A percentile compares a stretch with the other conserved stretches of the same genome.
Conservation (phyloP, 352 stramenopile genomes). For the Phytopythium litorale region DNA sequence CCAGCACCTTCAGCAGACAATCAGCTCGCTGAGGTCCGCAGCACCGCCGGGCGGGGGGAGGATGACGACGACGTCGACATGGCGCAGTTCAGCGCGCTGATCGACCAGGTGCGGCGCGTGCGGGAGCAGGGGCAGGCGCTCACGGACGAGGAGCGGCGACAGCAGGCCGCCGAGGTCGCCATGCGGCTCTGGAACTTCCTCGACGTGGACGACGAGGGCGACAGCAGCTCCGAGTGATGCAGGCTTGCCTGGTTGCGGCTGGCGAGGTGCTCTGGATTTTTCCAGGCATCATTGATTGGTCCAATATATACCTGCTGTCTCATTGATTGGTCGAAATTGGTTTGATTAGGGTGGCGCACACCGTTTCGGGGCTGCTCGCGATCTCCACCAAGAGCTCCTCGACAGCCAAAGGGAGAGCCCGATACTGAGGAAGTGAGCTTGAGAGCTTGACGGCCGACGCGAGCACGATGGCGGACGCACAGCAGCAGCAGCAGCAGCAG, state of each 20-base stretch:
- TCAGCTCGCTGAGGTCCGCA: neutral
- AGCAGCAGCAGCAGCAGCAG: slow-evolving; percentile 10
- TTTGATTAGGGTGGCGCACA: neutral
- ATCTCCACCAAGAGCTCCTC: slow-evolving; percentile 2
- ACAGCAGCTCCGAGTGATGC: slow-evolving; percentile 20
- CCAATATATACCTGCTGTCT: neutral
- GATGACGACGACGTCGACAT: slow-evolving; percentile 52
- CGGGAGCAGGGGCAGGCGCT: slow-evolving; percentile 47
- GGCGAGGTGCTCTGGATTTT: neutral
- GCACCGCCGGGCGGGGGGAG: neutral
- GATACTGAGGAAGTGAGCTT: slow-evolving; percentile 4
- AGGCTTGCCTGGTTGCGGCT: neutral
- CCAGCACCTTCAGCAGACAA: neutral
- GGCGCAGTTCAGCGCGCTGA: slow-evolving; percentile 52
- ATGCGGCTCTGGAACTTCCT: slow-evolving; percentile 77
- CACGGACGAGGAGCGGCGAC: slow-evolving; percentile 56
- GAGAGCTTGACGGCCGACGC: neutral
- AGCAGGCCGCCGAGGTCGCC: slow-evolving; percentile 65
- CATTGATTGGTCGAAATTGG: slow-evolving; percentile 4
- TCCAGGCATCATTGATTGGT: neutral
- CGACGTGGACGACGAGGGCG: slow-evolving; percentile 35
- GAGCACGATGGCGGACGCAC: slow-evolving; percentile 33
- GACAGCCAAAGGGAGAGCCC: slow-evolving; percentile 6
- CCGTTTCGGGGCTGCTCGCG: slow-evolving; percentile 3
- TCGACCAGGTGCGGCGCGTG: slow-evolving; percentile 65